Evolutionary conservation across 2,329 filamentous ascomycete species (phyloP), one percentile per base, ranked within the genome.

Genomic region (Colletotrichum theobromicola): DNA sequence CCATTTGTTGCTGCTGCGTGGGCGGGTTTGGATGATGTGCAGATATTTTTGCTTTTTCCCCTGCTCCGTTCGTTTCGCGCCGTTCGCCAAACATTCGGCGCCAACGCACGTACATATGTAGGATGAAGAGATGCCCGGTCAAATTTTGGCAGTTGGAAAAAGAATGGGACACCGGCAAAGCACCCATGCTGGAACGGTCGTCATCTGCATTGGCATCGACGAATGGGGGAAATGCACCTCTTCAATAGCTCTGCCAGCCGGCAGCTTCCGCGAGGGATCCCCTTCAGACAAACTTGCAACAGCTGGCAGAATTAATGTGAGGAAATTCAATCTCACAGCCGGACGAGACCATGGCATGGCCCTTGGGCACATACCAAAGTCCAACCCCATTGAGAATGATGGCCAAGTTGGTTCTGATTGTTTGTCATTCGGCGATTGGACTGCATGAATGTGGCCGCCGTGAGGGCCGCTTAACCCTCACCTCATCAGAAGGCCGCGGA

Each of bases 1-100:
- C 8, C 26, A 50, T n/a, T 24, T 50, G 55, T 9, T 61, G 61
- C 6, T 50, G 42, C 42, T 50, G 30, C 30, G n/a, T 50, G 18
- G 42, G 24, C 21, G 16, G 34, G 16, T 28, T 32, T 16, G 24
- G 34, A 50, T 30, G 53, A 42, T 60, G 18, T 66, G 46, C 63
- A 66, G 63, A 30, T 50, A 60, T n/a, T 42, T 67, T 67, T 68
- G 16, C 26, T 60, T 60, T 58, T 57, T 61, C 26, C 24, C 24
- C 0, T 32, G 16, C 28, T 65, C 24, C 28, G 53, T 67, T 50
- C 71, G 53, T 67, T 67, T 67, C 65, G 61, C 37, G 42, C 13
- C 65, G 65, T 69, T 70, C 67, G 71, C 72, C 72, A 74, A 72
- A 72, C 72, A 57, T 66, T n/a, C 21, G n/a, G 61, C 42, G 57